Evolutionary conservation across 1,284 basidiomycete genomes (phyloP).

Genomic region (Retiboletus fuscus): DNA sequence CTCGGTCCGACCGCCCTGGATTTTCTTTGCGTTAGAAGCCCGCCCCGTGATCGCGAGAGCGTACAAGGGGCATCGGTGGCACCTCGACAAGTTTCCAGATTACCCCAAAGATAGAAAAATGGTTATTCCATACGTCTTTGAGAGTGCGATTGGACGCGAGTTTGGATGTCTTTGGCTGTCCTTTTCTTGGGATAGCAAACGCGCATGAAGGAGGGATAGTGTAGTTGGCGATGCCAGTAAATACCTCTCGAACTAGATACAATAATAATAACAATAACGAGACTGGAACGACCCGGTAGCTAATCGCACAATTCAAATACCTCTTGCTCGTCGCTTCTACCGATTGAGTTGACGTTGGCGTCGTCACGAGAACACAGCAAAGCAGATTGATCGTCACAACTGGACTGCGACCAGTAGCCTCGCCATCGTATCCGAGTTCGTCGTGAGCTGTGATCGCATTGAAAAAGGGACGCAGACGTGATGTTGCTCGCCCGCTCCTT

Average conservation of each 20-base stretch:
- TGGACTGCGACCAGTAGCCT: too few species aligned
- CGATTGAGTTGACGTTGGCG: too few species aligned
- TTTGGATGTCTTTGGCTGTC: background rate
- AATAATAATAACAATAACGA: background rate
- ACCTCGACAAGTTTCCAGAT: slow-evolving; percentile 74
- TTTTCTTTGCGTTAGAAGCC: slow-evolving; percentile 81
- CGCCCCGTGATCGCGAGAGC: slow-evolving; percentile 84
- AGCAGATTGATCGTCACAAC: too few species aligned
- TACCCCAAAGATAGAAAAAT: slow-evolving; percentile 76
- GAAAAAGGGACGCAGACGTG: too few species aligned
- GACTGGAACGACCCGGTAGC: background rate
- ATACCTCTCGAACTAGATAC: background rate
- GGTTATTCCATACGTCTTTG: slow-evolving; percentile 76
- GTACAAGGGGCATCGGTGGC: slow-evolving; percentile 85
- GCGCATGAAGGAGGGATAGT: too few species aligned
- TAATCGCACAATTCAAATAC: too few species aligned
- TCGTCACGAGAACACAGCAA: too few species aligned
- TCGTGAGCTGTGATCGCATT: too few species aligned
- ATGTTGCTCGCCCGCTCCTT: too few species aligned
- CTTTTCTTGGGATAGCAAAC: background rate
- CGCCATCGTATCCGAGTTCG: too few species aligned
- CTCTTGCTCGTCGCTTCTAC: too few species aligned
- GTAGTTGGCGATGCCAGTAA: background rate
- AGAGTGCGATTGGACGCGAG: slow-evolving; percentile 15
- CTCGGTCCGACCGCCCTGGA: slow-evolving; percentile 73